A percentile compares a stretch with the other conserved stretches of the same genome.
phyloP scores from a whole-genome alignment of 495 filamentous ascomycete species.

The Neurospora cerealis region DNA sequence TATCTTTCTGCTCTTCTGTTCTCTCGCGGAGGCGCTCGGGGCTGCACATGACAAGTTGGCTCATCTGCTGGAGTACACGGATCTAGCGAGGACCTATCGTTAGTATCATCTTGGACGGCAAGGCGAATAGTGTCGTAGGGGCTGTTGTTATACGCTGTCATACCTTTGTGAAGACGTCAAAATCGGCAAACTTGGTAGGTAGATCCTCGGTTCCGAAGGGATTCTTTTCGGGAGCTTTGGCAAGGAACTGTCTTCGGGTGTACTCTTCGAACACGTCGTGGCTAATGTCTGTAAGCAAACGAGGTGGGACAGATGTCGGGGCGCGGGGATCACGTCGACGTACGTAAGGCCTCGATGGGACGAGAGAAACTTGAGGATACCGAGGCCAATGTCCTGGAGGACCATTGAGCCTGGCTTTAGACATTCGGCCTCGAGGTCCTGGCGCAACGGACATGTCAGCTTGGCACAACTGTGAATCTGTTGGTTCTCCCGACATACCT shows the following conservation, averaged over 20 bases:
- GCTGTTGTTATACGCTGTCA: neutral
- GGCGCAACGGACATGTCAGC: slow-evolving; percentile 3
- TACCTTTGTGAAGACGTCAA: slow-evolving; percentile 75
- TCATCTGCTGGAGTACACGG: slow-evolving; percentile 80
- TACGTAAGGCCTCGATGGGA: slow-evolving; percentile 88
- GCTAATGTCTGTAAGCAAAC: slow-evolving; percentile 33
- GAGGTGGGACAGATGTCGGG: neutral
- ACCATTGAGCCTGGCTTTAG: slow-evolving; percentile 66
- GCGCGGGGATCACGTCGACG: slow-evolving; percentile 21
- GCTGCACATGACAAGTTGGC: slow-evolving; percentile 81
- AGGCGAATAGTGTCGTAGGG: neutral
- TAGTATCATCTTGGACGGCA: neutral
- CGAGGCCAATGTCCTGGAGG: slow-evolving; percentile 73
- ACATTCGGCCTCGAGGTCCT: slow-evolving; percentile 88
- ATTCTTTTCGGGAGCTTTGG: slow-evolving; percentile 69
- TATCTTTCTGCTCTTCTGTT: slow-evolving; percentile 73
- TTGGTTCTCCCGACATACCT: slow-evolving; percentile 44
- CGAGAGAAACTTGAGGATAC: slow-evolving; percentile 84
- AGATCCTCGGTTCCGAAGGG: slow-evolving; percentile 76
- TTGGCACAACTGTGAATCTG: neutral
- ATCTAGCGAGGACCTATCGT: slow-evolving; percentile 35
- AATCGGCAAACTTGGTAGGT: slow-evolving; percentile 62
- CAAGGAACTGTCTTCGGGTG: slow-evolving; percentile 77
- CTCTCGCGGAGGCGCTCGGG: slow-evolving; percentile 76
- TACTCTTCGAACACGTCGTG: slow-evolving; percentile 91